phyloP scores from a whole-genome alignment of 306 rosid species.

The Acacia acuminata region DNA sequence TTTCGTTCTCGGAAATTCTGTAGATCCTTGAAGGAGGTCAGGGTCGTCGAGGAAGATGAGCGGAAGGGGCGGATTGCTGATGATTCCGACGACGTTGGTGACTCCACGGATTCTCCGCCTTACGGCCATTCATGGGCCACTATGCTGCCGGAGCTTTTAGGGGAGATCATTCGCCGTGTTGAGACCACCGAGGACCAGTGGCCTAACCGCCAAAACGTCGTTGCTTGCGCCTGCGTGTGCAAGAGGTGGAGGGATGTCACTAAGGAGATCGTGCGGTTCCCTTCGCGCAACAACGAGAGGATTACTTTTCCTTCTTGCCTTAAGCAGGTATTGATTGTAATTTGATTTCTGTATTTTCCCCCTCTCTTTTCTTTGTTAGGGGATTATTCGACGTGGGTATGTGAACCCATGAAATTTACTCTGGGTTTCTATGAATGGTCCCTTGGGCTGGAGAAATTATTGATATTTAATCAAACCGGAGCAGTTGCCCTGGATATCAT shows the following conservation, averaged over 20 bases:
- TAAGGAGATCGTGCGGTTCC: conserved; percentile 53
- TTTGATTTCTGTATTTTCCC: not conserved
- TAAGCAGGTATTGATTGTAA: conserved; percentile 64
- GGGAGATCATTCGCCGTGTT: conserved; percentile 65
- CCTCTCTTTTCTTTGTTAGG: not conserved
- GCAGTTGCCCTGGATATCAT: not conserved
- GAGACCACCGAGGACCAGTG: conserved; percentile 56
- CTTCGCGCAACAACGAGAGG: conserved; percentile 56
- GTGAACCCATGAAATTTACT: not conserved
- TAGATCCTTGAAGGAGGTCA: conserved; percentile 58
- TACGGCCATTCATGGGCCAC: conserved; percentile 52
- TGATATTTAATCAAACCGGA: not conserved
- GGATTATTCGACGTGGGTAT: not conserved
- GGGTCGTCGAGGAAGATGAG: not conserved
- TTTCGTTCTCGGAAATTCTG: conserved; percentile 74
- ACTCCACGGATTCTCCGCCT: not conserved
- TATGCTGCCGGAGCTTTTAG: conserved; percentile 84
- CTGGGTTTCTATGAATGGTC: conserved; percentile 20
- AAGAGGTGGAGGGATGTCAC: conserved; percentile 70
- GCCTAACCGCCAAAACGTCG: conserved; percentile 69
- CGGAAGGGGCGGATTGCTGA: not conserved
- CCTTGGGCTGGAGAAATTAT: not conserved
- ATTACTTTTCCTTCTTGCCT: conserved; percentile 97
- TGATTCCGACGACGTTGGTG: not conserved
- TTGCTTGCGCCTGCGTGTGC: conserved; percentile 71